These are phyloP conservation scores for Panus rudis DNA, from an alignment of 768 basidiomycete genomes.

Conservation along the genomic window DNA sequence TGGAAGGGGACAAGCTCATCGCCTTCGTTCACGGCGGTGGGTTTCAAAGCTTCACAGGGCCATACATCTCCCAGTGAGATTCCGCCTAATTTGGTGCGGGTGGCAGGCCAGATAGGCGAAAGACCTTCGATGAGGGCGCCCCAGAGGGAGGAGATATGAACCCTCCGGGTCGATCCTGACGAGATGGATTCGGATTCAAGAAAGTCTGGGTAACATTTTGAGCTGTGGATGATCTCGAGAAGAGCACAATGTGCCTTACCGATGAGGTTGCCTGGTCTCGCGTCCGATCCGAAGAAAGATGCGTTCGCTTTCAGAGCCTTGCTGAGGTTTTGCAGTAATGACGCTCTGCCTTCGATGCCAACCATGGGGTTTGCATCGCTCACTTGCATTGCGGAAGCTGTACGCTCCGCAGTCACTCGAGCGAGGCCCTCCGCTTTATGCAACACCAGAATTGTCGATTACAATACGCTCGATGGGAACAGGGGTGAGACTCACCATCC, in stretches of 20 bases:
- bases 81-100: constrained; percentile 59
- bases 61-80: constrained; percentile 88
- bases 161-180: constrained; percentile 32
- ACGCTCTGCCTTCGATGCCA: constrained; percentile 80
- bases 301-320: constrained; percentile 60
- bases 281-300: constrained; percentile 65
- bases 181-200: constrained; percentile 48
- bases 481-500: constrained; percentile 53
- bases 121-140: constrained; percentile 73
- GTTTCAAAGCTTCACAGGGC: constrained; percentile 60
- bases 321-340: constrained; percentile 67
- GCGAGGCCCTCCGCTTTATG: constrained; percentile 61
- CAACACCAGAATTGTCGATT: background rate
- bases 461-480: background rate
- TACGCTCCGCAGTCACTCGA: constrained; percentile 49
- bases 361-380: constrained; percentile 74
- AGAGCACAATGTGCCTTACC: constrained; percentile 36
- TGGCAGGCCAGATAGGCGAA: constrained; percentile 82
- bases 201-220: constrained; percentile 43
- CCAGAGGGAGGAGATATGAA: constrained; percentile 80
- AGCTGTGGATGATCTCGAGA: constrained; percentile 1
- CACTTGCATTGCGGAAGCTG: constrained; percentile 76
- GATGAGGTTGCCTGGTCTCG: constrained; percentile 76
- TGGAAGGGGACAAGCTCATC: constrained; percentile 88
- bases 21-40: constrained; percentile 34